Evolutionary conservation across 2,329 filamentous ascomycete species (phyloP), one percentile per base, ranked within the genome.

Genomic region (Talaromyces albobiverticillius): DNA sequence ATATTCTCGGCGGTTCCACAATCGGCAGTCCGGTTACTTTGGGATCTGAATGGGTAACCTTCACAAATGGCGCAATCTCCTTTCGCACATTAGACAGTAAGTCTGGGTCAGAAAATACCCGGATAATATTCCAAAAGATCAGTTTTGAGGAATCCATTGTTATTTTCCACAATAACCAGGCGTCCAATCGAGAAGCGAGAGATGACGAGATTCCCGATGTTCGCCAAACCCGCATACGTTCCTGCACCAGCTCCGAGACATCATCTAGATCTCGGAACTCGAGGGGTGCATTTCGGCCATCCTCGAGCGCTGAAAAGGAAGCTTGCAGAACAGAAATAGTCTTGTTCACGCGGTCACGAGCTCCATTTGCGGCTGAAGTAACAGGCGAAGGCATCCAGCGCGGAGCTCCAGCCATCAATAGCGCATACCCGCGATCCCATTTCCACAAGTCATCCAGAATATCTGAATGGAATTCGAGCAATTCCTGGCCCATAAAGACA

Each of bases 381-480:
- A 74, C 71, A 2, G 81, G 81, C 23, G 81, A 69, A 3, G 82
- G 82, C 16, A 78, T 64, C 72, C 80, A 82, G 20, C 79, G 75
- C 13, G 83, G 82, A 4, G 83, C 62, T 0, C 83, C 83, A 9
- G 79, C 71, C 3, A 80, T 70, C 25, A 87, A 71, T 18, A 76
- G 73, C 42, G 78, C 74, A 61, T 83, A 82, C 4, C 77, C 78
- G 18, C 69, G 66, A 58, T 86, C 82, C 56, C 86, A 68, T 5
- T 68, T 73, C 66, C 79, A 82, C 3, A 87, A 61, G 61, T 86
- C 81, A 3, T 77, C 71, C 16, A 84, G 63, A 58, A 83, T 69
- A 61, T 75, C 60, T 2, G 82, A 76, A 57, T 79, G 81, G 62
- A 75, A 80, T 48, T 77, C 76, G 36, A 79, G 62, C 61, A 79